Evolutionary conservation across 1,139 yeast genomes (phyloP).

Genomic region (Zygotorulaspora mrakii): DNA sequence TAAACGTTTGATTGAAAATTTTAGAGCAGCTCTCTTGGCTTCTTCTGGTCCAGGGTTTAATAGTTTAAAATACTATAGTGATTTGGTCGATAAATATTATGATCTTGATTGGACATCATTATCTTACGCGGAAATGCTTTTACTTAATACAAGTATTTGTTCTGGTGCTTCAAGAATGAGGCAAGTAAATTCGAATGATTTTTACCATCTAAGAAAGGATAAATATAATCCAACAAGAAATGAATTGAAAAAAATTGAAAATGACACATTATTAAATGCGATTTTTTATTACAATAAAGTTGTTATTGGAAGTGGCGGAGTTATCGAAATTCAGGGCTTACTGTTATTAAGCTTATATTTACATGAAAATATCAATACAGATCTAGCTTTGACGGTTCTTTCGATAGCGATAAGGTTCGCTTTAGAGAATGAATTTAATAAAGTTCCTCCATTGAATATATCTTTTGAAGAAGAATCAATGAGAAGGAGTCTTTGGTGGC

Average conservation of each 20-base stretch:
- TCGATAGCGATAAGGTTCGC: conserved; percentile 30
- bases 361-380: conserved; percentile 22
- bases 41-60: conserved; percentile 24
- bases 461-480: conserved; percentile 20
- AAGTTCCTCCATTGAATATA: conserved; percentile 16
- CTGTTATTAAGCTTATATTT: conserved; percentile 25
- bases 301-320: conserved; percentile 24
- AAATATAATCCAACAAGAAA: conserved; percentile 21
- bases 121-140: conserved; percentile 28
- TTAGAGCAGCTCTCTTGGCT: conserved; percentile 17
- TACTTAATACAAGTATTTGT: conserved; percentile 27
- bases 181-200: conserved; percentile 15
- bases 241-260: conserved; percentile 26
- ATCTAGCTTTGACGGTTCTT: conserved; percentile 25
- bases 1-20: conserved; percentile 24
- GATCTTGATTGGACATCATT: conserved; percentile 15
- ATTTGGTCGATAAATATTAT: conserved; percentile 23
- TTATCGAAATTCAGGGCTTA: conserved; percentile 26
- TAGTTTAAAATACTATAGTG: conserved; percentile 19
- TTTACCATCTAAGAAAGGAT: conserved; percentile 22
- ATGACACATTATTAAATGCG: conserved; percentile 25
- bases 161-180: conserved; percentile 25
- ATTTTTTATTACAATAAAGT: conserved; percentile 30
- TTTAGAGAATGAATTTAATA: conserved; percentile 25
- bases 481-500: conserved; percentile 29